Percentiles rank a stretch among this genome's conserved stretches.
phyloP scores from a whole-genome alignment of 2,329 filamentous ascomycete genomes.

The Fusarium praegraminearum region DNA sequence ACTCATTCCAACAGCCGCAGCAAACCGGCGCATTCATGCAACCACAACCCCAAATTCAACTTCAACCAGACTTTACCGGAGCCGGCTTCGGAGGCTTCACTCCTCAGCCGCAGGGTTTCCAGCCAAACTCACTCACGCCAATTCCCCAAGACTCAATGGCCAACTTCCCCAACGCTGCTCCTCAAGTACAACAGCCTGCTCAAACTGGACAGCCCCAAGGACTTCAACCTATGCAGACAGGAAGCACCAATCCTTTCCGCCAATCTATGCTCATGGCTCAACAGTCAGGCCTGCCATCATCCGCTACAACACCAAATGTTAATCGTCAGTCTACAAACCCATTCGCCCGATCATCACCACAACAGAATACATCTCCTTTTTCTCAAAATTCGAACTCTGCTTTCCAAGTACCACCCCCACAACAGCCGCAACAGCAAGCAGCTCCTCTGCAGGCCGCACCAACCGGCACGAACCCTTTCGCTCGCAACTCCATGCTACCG shows the following conservation, averaged over 20 bases:
- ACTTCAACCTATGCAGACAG: conserved; percentile 48
- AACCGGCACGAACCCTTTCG: conserved; percentile 72
- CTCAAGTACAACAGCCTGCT: conserved; percentile 37
- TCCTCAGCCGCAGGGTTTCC: conserved; percentile 68
- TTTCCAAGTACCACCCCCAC: conserved; percentile 59
- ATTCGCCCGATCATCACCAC: conserved; percentile 77
- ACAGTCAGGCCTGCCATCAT: conserved; percentile 64
- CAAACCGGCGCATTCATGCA: conserved; percentile 35
- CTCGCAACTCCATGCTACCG: conserved; percentile 55
- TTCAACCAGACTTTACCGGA: conserved; percentile 70
- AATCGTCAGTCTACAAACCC: conserved; percentile 83
- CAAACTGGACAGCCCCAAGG: conserved; percentile 42
- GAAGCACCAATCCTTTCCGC: conserved; percentile 90
- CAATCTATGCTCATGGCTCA: conserved; percentile 82
- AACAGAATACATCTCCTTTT: conserved; percentile 55
- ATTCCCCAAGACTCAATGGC: conserved; percentile 67
- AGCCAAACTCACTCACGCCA: conserved; percentile 63
- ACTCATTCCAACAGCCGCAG: conserved; percentile 54
- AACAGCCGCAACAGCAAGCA: conserved; percentile 45
- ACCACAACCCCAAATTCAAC: conserved; percentile 54
- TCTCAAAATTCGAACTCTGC: conserved; percentile 54
- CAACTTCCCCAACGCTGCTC: conserved; percentile 51
- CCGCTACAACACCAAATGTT: conserved; percentile 57
- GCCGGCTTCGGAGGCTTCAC: conserved; percentile 88
- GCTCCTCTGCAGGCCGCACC: conserved; percentile 61